Evolutionary conservation across 371 early-diverging fungal genomes (phyloP), one percentile per base, ranked within the genome.

Genomic region (Blastocladiella emersonii): DNA sequence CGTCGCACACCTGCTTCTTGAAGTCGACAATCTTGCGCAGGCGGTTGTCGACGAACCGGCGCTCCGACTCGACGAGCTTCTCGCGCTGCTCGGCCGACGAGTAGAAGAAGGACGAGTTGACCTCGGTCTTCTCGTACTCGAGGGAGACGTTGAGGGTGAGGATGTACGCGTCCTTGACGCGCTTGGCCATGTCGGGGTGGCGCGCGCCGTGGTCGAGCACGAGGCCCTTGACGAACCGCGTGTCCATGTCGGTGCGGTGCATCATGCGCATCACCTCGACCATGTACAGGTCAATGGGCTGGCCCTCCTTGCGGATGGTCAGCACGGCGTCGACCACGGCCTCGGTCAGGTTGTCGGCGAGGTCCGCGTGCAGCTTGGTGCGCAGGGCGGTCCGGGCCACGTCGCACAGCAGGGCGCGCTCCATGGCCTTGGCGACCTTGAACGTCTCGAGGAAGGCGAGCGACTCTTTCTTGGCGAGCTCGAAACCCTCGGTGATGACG

Each of bases 261-360:
- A 87, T 86, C 99, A 99, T 99, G 80, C 98, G 98, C 92, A 99
- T 96, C 65, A 98, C 90, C 76, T 99, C 99, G 6, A 99, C 93
- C 99, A 99, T 99, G 71, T 98, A 96, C 66, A 98, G 78, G 76
- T 99, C 99, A 66, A 97, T 93, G 23, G 93, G 93, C 56, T 74
- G 66, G 25, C 81, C 83, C 64, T 83, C 79, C 57, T 78, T 81
- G 56, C 80, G 78, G 65, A 98, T 90, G 41, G 90, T 84, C 74
- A 94, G 71, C 43, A 99, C 94, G 30, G 98, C 93, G 70, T 98
- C 95, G 12, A 98, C 93, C 45, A 98, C 88, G 34, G 95, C 97
- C 71, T 95, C 92, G 35, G 93, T 90, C 66, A 99, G 78, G 27
- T 82, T 80, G 67, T 92, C 91, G 53, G 99, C 95, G 70, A 98